Evolutionary conservation across 768 basidiomycete species (phyloP), one percentile per base, ranked within the genome.

Genomic region (Serpula lacrymans): DNA sequence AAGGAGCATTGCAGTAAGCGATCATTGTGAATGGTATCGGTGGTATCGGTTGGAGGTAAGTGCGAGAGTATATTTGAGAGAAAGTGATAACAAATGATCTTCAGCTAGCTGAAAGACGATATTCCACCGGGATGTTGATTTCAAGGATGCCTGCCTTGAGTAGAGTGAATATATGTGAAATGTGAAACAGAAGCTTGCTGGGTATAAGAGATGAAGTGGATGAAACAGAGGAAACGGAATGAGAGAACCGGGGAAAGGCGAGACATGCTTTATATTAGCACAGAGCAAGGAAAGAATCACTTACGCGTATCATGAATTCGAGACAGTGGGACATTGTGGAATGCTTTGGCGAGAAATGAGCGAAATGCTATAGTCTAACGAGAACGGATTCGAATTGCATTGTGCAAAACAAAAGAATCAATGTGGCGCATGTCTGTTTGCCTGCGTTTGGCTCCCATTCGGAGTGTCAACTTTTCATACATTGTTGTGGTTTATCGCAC

Each of bases 61-160:
- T n/a, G 20, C 7, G 25, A 20, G 36, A 14, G 38, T 12, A 33
- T 41, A 14, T 37, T n/a, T 13, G 36, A 25, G 17, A n/a, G 17
- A 33, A 33, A 18, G 40, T 10, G 14, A 9, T 29, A 30, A 42
- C n/a, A 11, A 9, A 44, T 27, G 30, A 39, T 39, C 24, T 43
- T 39, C 46, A 50, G 48, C 39, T 47, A 43, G 46, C 42, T 50
- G 35, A 50, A 43, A 30, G 26, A 37, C 33, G 25, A n/a, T n/a
- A n/a, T n/a, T 43, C 34, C 30, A 34, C 41, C 46, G 39, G 49
- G 42, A 46, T 50, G n/a, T n/a, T n/a, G n/a, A n/a, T 29, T 37
- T 27, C 46, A 39, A 50, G 47, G 55, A n/a, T n/a, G 46, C 55
- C 49, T 34, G 53, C 51, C 41, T 56, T 52, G 48, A 34, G 23